Evolutionary conservation across 257 asterid species (phyloP), one percentile per base, ranked within the genome.

Genomic region (Penstemon newberryi): DNA sequence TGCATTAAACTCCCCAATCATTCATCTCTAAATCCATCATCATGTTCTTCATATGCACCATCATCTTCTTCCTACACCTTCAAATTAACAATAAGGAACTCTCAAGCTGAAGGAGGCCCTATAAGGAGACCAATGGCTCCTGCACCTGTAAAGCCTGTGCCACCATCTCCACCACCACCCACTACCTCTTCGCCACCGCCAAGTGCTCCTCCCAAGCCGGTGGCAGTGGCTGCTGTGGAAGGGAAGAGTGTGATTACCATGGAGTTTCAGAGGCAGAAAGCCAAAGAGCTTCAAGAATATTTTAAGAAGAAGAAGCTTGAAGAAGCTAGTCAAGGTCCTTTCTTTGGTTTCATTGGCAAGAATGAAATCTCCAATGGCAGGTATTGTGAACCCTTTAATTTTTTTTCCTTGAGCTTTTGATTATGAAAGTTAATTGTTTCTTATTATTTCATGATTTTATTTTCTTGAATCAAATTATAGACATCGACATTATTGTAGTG

Each of bases 211-310:
- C 77, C 81, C 47, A 81, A 82, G 80, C 75, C 82, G 65, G 86
- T 67, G 78, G 66, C 80, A 38, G 80, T 56, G 58, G 77, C 75
- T 37, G 44, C 77, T 18, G 88, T 38, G 69, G 88, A 70, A 18
- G 91, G 59, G 39, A 84, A 71, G 71, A 73, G 73, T 80, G 84
- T 73, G 76, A 69, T 87, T 45, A 94, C 96, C 18, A 6, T 89
- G 84, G 98, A 91, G 79, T 89, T 94, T 45, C 99, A 94, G 85
- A 94, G 99, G 82, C 90, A 84, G 81, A 94, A 85, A 80, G 99
- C 99, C 3, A 94, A 85, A 82, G 99, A 87, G 81, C 85, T 94
- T 62, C 98, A 86, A 75, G 96, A 86, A 15, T 91, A 94, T 65
- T 94, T 94, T 79, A 94, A 81, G 89, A 79, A 85, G 95, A 94